Percentiles rank a stretch among this genome's conserved stretches.
These are phyloP conservation scores for Cylindricascospora bacillispora DNA, from an alignment of 1,139 yeast species.

Conservation along the genomic window DNA sequence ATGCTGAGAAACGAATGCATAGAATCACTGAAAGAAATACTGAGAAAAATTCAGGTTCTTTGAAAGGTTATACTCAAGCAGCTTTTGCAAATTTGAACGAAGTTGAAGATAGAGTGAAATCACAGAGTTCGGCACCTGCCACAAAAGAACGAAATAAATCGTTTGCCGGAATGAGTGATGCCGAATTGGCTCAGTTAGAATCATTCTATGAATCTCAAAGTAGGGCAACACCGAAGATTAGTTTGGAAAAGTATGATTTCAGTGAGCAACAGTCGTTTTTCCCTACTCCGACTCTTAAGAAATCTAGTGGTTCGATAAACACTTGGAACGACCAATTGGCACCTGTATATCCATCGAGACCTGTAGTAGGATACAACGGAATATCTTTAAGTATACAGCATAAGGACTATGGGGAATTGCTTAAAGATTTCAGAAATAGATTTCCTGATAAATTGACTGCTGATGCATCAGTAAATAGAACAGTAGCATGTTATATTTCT, in stretches of 20 bases:
- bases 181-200: slow-evolving; percentile 50
- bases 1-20: slow-evolving; percentile 11
- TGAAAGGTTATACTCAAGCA: slow-evolving; percentile 20
- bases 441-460: slow-evolving; percentile 22
- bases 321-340: slow-evolving; percentile 13
- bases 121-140: slow-evolving; percentile 1
- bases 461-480: slow-evolving; percentile 29
- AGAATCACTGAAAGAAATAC: slow-evolving; percentile 19
- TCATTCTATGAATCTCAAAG: slow-evolving; percentile 34
- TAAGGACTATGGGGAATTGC: slow-evolving; percentile 26
- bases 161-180: slow-evolving; percentile 50
- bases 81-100: slow-evolving; percentile 24
- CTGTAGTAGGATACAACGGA: slow-evolving; percentile 39
- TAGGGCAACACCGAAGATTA: slow-evolving; percentile 13
- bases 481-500: slow-evolving; percentile 46
- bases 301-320: slow-evolving; percentile 4
- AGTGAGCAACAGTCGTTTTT: slow-evolving; percentile 16
- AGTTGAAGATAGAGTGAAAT: slow-evolving; percentile 19
- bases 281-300: slow-evolving; percentile 6
- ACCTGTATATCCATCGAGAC: slow-evolving; percentile 37
- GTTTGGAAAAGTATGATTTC: slow-evolving; percentile 24
- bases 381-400: slow-evolving; percentile 37
- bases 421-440: slow-evolving; percentile 7
- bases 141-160: slow-evolving; percentile 29
- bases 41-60: slow-evolving; percentile 22